Evolutionary conservation across 495 filamentous ascomycete genomes (phyloP).

Genomic region (Delitschia confertaspora): DNA sequence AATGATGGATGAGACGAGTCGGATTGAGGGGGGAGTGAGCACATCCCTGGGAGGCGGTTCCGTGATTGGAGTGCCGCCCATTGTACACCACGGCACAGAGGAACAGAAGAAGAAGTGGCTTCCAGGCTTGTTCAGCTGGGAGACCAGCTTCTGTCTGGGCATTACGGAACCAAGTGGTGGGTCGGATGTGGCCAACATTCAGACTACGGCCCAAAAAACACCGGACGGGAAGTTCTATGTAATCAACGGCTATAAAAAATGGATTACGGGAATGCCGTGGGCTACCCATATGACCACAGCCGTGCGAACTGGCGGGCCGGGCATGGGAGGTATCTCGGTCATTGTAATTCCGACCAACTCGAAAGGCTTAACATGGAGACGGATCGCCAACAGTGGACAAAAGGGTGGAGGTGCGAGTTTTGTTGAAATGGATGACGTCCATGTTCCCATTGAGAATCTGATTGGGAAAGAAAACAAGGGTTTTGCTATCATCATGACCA

Average conservation of each 20-base stretch:
- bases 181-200: constrained; percentile 28
- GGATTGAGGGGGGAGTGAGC: constrained; percentile 33
- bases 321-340: constrained; percentile 27
- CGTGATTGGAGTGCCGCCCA: constrained; percentile 29
- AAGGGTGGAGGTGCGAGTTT: constrained; percentile 33
- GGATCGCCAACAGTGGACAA: constrained; percentile 32
- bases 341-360: constrained; percentile 26
- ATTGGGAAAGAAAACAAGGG: constrained; percentile 35
- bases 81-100: constrained; percentile 28
- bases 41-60: constrained; percentile 25
- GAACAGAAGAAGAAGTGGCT: constrained; percentile 29
- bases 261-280: constrained; percentile 31
- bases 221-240: constrained; percentile 27
- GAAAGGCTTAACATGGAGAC: constrained; percentile 17
- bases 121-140: constrained; percentile 29
- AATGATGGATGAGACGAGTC: constrained; percentile 31
- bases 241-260: constrained; percentile 33
- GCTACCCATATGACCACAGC: constrained; percentile 32
- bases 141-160: constrained; percentile 30
- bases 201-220: constrained; percentile 28
- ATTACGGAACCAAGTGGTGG: constrained; percentile 32
- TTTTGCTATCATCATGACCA: constrained; percentile 37
- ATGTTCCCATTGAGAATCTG: constrained; percentile 34
- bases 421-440: constrained; percentile 34
- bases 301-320: constrained; percentile 30